Percentiles rank a stretch among this genome's conserved stretches.
Conservation (phyloP, 2,329 filamentous ascomycete genomes). For the Blastomyces gilchristii region DNA sequence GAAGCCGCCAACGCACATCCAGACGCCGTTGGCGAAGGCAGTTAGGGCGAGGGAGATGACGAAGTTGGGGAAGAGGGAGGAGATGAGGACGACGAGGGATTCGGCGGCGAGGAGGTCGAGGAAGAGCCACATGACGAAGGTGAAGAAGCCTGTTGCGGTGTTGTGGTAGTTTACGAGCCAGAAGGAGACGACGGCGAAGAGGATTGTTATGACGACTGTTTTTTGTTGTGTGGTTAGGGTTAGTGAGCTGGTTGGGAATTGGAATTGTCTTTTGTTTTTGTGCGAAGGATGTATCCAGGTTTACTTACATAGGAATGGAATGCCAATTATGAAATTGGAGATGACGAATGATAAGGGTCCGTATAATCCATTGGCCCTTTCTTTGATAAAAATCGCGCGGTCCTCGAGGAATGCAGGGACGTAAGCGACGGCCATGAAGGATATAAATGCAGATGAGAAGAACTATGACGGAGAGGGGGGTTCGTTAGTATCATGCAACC, state of each 20-base stretch:
- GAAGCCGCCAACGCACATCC: constrained; percentile 81
- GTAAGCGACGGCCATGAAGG: constrained; percentile 75
- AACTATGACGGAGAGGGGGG: constrained; percentile 35
- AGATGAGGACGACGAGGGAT: constrained; percentile 67
- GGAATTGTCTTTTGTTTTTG: neutral
- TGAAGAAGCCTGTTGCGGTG: constrained; percentile 57
- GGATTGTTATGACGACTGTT: constrained; percentile 56
- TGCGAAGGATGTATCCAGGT: neutral
- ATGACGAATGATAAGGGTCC: constrained; percentile 61
- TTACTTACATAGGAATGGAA: constrained; percentile 60
- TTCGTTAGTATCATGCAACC: neutral
- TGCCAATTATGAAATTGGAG: constrained; percentile 70
- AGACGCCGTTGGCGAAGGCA: constrained; percentile 78
- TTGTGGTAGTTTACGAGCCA: constrained; percentile 70
- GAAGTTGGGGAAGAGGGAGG: constrained; percentile 64
- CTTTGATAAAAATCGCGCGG: constrained; percentile 60
- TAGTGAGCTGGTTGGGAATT: neutral
- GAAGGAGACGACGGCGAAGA: constrained; percentile 68
- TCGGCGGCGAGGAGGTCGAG: constrained; percentile 74
- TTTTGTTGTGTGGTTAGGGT: constrained; percentile 11
- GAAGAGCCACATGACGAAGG: constrained; percentile 74
- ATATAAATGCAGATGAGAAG: constrained; percentile 66
- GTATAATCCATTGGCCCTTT: constrained; percentile 72
- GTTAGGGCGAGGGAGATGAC: constrained; percentile 69
- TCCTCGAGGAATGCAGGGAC: constrained; percentile 78